Base-by-base conservation (phyloP, 2,329 filamentous ascomycete genomes). In the Dactylonectria macrodidyma region DNA sequence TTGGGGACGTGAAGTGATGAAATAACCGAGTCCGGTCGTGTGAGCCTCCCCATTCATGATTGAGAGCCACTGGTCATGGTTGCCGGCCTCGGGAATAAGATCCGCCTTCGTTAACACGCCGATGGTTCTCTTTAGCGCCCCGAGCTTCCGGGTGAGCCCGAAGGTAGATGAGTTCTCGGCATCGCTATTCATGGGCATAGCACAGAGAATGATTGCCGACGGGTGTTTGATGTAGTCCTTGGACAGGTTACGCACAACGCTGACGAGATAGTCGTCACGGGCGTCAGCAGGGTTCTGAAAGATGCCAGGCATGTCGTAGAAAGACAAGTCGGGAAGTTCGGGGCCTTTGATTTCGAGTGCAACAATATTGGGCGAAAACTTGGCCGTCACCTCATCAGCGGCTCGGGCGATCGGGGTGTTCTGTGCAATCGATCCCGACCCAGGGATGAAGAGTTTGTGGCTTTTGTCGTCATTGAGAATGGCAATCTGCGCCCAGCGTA, bases 51-150 rank as follows among this genome's bases (percentile, higher is more conserved):
- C 89, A 0, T 84, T 82, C 5, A 97, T 84, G 62, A 95, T 91
- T 0, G 86, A 82, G 0, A 88, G 77, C 87, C 92, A 93, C 63
- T 91, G 89, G 0, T 80, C 72, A 33, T 81, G 76, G 0, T 84
- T 81, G 1, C 88, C 82, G 0, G 85, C 85, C 0, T 81, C 77
- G 0, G 89, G 87, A 0, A 95, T 81, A 0, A 92, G 86, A 69
- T 97, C 95, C 0, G 95, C 94, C 75, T 97, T 97, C 0, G 95
- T 97, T 16, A 97, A 85, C 0, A 97, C 92, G 0, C 93, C 93
- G 60, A 93, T 85, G 1, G 91, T 93, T 1, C 91, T 85, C 3
- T 84, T 69, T 2, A 87, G 84, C 0, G 91, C 92, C 1, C 83
- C 83, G 1, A 88, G 81, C 48, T 86, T 78, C 34, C 88, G 81